Base-by-base conservation (phyloP, 2,329 filamentous ascomycete species). In the Cordyceps fumosorosea region DNA sequence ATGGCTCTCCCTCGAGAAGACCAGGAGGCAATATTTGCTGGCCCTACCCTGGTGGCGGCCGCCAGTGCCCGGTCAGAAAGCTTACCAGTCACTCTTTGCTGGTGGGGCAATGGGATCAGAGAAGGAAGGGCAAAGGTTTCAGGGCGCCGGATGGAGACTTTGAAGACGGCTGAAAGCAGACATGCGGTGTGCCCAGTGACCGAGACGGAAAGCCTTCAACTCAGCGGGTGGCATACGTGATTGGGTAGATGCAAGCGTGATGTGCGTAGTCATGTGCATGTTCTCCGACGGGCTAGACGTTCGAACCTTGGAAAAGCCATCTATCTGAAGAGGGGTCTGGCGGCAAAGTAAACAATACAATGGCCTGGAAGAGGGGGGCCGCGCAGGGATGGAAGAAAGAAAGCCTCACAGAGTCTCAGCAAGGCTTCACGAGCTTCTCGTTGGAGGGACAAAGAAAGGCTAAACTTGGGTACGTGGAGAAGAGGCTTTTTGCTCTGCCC, bases 331-430 rank as follows among this genome's bases (percentile, higher is more conserved):
- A 59, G 61, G 61, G 55, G 61, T 55, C 26, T 7, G 22, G 55
- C 40, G 61, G n/a, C 61, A 59, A 63, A 63, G 61, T 63, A 63
- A 63, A 63, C 61, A 63, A 63, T 52, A 44, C 44, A 40, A 29
- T 29, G 29, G 29, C 29, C 8, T 5, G 8, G 29, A 29, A 10
- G 16, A 44, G 22, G 29, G 44, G 44, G 54, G 34, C 22, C 45
- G 14, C 20, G 48, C 58, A 60, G 58, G 48, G 58, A 16, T 47
- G 20, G 24, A 14, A 37, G 32, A 50, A 20, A 32, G 45, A n/a
- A n/a, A n/a, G n/a, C n/a, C 56, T 51, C 32, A 32, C 18, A 44
- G 16, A 44, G 40, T 44, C 54, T 34, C 22, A 42, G 44, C 60
- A 45, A 62, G 57, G 57, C 57, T 44, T 60, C 37, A 37, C 24